phyloP scores from a whole-genome alignment of 1,139 yeast genomes.

The Meyerozyma guilliermondii region DNA sequence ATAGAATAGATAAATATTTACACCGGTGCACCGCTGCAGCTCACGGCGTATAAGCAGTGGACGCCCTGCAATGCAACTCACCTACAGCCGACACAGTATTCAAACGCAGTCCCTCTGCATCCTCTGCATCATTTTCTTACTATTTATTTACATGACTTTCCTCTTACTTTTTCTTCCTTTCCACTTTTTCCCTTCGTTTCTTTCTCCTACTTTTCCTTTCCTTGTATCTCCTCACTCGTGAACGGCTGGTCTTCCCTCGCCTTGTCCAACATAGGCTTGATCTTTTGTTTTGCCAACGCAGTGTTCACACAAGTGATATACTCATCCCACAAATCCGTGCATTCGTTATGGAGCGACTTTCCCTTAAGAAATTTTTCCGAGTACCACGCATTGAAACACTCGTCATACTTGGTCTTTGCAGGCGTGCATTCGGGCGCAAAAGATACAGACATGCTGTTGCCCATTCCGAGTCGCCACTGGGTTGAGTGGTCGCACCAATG shows the following conservation, averaged over 20 bases:
- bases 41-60: no score
- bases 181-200: not conserved
- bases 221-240: conserved; percentile 28
- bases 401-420: conserved; percentile 78
- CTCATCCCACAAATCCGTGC: conserved; percentile 83
- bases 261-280: conserved; percentile 82
- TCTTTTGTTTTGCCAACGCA: conserved; percentile 67
- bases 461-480: no score
- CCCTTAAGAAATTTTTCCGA: conserved; percentile 82
- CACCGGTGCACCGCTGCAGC: not conserved
- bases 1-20: not conserved
- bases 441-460: conserved; percentile 82
- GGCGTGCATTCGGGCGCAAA: conserved; percentile 97
- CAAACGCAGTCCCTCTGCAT: no score
- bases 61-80: no score
- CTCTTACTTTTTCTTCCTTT: not conserved
- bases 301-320: conserved; percentile 80
- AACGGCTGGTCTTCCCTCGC: conserved; percentile 92
- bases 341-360: conserved; percentile 72
- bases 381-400: conserved; percentile 93
- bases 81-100: no score
- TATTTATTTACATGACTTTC: no score
- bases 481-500: conserved; percentile 3
- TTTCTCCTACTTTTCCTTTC: conserved; percentile 8
- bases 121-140: no score